Evolutionary conservation across 441 rosid species (phyloP).

Genomic region (Isatis lusitanica): DNA sequence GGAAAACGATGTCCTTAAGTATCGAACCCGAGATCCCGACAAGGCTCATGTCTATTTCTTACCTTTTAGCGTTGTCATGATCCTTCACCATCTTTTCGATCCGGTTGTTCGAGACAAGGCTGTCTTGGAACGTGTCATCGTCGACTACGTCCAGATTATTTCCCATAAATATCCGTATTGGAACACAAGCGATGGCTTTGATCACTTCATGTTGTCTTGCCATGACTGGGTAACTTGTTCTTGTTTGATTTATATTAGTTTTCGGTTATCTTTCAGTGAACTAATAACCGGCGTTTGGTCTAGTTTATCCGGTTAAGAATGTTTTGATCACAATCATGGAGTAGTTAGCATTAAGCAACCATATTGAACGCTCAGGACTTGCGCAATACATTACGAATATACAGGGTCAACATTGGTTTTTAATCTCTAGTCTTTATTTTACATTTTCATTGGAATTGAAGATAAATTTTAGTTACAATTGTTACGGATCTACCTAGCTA

Average conservation of each 20-base stretch:
- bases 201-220: slow-evolving; percentile 66
- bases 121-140: slow-evolving; percentile 40
- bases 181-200: slow-evolving; percentile 62
- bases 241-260: not conserved
- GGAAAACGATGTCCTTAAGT: slow-evolving; percentile 39
- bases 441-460: not conserved
- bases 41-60: slow-evolving; percentile 61
- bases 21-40: slow-evolving; percentile 45
- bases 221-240: slow-evolving; percentile 59
- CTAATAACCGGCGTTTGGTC: not conserved
- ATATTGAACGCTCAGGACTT: not conserved
- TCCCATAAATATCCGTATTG: slow-evolving; percentile 50
- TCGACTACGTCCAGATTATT: slow-evolving; percentile 46
- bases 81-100: slow-evolving; percentile 50
- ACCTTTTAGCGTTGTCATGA: slow-evolving; percentile 62
- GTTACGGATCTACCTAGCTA: not conserved
- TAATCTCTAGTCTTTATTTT: not conserved
- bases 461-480: too few species aligned
- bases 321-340: not conserved
- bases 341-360: not conserved
- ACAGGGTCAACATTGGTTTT: not conserved
- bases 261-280: not conserved
- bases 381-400: not conserved
- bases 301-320: not conserved
- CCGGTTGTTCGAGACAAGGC: slow-evolving; percentile 29